These are phyloP conservation scores for Hylodesmum podocarpum DNA, from an alignment of 306 rosid genomes.

Conservation along the genomic window DNA sequence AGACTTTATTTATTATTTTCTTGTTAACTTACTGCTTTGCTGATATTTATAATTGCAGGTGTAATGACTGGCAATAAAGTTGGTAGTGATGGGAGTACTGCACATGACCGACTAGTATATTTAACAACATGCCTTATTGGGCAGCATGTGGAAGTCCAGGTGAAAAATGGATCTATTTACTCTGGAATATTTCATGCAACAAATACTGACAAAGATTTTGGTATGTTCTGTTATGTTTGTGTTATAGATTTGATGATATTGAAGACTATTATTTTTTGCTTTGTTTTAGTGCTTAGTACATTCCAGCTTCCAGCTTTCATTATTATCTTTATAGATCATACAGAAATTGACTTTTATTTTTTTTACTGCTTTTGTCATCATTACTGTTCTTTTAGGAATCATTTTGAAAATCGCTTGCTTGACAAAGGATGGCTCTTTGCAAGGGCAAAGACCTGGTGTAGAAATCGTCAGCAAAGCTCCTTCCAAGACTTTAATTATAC, in stretches of 20 bases:
- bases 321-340: constrained; percentile 5
- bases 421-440: constrained; percentile 68
- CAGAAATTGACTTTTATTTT: not conserved
- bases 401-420: constrained; percentile 81
- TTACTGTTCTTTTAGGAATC: constrained; percentile 57
- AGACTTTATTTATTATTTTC: constrained; percentile 18
- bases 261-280: constrained; percentile 2
- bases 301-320: constrained; percentile 20
- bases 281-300: constrained; percentile 17
- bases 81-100: constrained; percentile 61
- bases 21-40: constrained; percentile 7
- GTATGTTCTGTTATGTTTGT: constrained; percentile 51
- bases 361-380: constrained; percentile 5
- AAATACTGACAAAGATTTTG: constrained; percentile 77
- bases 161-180: constrained; percentile 84
- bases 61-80: constrained; percentile 56
- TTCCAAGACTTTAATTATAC: constrained; percentile 65
- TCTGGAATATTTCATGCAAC: constrained; percentile 92
- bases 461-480: constrained; percentile 69
- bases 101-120: constrained; percentile 74
- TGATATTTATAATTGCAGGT: constrained; percentile 40
- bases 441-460: constrained; percentile 62
- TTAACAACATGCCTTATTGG: constrained; percentile 77
- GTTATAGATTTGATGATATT: constrained; percentile 11
- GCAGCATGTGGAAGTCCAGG: constrained; percentile 92